Percentiles rank a stretch among this genome's conserved stretches.
Conservation (phyloP, 345 rosid genomes). For the Hypericum androsaemum region DNA sequence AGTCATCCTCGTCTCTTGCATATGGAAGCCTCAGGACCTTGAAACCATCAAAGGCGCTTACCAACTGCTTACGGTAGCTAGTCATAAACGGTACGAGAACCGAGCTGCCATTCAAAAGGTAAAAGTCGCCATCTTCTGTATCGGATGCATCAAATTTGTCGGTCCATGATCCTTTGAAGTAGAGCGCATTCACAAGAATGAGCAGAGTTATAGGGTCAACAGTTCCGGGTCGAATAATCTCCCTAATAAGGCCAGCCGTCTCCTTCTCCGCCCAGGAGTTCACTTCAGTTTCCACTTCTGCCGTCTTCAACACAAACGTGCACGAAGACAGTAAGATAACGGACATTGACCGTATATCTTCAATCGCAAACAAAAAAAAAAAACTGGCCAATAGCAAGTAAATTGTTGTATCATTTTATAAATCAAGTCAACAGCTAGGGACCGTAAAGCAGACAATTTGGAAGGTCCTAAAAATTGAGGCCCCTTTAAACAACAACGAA, state of each 20-base stretch:
- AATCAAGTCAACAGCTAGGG: too few species aligned
- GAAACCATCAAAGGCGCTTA: constrained; percentile 42
- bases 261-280: constrained; percentile 70
- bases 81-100: constrained; percentile 68
- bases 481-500: too few species aligned
- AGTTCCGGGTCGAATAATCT: constrained; percentile 58
- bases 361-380: too few species aligned
- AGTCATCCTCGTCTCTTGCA: too few species aligned
- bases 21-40: constrained; percentile 73
- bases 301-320: constrained; percentile 34
- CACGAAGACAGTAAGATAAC: too few species aligned
- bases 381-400: too few species aligned
- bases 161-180: constrained; percentile 76
- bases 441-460: too few species aligned
- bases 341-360: too few species aligned
- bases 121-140: constrained; percentile 52
- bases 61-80: constrained; percentile 47
- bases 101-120: constrained; percentile 41
- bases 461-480: too few species aligned
- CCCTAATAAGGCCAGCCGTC: constrained; percentile 60
- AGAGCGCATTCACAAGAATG: constrained; percentile 65
- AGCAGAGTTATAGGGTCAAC: constrained; percentile 46
- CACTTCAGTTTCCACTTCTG: constrained; percentile 48
- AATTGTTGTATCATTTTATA: too few species aligned
- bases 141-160: constrained; percentile 47